These are phyloP conservation scores for Dalbergia cochinchinensis DNA, from an alignment of 306 rosid genomes.

Conservation along the genomic window DNA sequence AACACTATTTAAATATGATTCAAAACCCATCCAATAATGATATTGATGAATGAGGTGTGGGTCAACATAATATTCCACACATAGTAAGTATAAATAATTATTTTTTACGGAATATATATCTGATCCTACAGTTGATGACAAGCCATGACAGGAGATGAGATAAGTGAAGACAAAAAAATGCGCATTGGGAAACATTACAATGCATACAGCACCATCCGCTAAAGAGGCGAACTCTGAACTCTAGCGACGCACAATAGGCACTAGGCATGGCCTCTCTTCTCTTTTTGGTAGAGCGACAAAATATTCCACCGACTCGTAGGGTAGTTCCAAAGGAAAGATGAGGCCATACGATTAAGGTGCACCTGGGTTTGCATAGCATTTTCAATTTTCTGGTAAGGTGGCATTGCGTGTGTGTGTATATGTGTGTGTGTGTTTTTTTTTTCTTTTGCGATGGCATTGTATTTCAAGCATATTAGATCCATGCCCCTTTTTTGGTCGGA, in stretches of 20 bases:
- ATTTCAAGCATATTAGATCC: neutral
- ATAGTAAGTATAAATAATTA: too few relatives aligned
- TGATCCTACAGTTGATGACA: neutral
- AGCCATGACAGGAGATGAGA: neutral
- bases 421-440: too few relatives aligned
- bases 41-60: too few relatives aligned
- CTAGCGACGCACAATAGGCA: neutral
- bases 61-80: too few relatives aligned
- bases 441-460: too few relatives aligned
- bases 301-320: neutral
- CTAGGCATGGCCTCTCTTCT: neutral
- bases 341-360: neutral
- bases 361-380: neutral
- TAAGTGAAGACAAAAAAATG: neutral
- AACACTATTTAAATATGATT: too few relatives aligned
- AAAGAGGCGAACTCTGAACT: neutral
- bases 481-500: too few relatives aligned
- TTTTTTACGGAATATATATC: neutral
- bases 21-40: too few relatives aligned
- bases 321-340: neutral
- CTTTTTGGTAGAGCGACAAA: neutral
- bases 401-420: too few relatives aligned
- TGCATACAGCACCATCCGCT: neutral
- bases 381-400: too few relatives aligned
- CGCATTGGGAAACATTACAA: neutral